Evolutionary conservation across 75 land plant species (phyloP), one percentile per base, ranked within the genome.

Genomic region (Picea sitchensis): DNA sequence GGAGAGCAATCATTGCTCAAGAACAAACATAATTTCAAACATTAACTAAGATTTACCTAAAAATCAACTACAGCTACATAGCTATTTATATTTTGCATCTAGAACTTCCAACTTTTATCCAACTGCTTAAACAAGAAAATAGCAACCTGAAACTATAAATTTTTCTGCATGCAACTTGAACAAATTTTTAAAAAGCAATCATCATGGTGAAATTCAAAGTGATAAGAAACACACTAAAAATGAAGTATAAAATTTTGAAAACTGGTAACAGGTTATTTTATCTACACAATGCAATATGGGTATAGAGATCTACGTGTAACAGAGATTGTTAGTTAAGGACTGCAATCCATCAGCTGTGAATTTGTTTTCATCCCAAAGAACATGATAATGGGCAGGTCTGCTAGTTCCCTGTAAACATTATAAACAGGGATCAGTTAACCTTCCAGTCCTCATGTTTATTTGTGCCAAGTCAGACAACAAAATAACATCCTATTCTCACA

Each of bases 301-400:
- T 5, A 60, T 5, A 60, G 18, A n/a, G 18, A n/a, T n/a, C 62
- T 88, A 94, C 92, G 98, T 95, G 89, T 95, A 95, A 78, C 98
- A 95, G 1, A 95, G 96, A 30, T 95, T 93, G 82, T 96, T 95
- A 4, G 98, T 95, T 14, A 95, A 87, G 23, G 89, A 82, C 85
- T 94, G 96, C 30, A 94, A 68, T 13, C 74, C 88, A 83, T 94
- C 96, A 47, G 96, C 96, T 2, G 90, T 83, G 73, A 96, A 96
- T 41, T 89, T 88, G 86, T 96, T 96, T 73, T 96, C 99, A 87
- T 96, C 99, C 98, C 98, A 96, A 13, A 96, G 88, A 9, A 96
- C 99, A 86, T 96, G 99, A 78, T 95, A 95, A 86, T 95, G 98
- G 1, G 98, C 98, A 31, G 98, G 98, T 30, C 98, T 76, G 81